These are phyloP conservation scores for Lathyrus aphaca DNA, from an alignment of 306 rosid species.

Conservation along the genomic window DNA sequence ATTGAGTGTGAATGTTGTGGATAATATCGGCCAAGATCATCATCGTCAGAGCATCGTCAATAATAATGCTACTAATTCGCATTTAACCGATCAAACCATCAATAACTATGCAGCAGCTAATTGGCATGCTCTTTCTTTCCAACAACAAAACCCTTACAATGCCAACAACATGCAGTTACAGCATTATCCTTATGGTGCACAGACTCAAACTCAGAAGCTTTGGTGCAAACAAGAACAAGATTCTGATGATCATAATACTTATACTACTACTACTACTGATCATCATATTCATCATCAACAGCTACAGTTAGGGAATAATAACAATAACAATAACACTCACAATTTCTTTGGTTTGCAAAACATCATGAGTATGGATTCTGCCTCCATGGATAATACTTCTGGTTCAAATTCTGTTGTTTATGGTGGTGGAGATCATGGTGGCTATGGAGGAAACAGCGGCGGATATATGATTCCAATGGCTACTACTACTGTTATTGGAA, in stretches of 20 bases:
- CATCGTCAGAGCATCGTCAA: constrained; percentile 3
- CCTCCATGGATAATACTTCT: constrained; percentile 71
- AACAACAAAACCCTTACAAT: constrained; percentile 47
- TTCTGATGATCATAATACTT: constrained; percentile 33
- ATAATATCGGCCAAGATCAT: constrained; percentile 14
- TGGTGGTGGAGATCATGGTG: constrained; percentile 34
- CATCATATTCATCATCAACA: constrained; percentile 41
- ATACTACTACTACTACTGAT: constrained; percentile 26
- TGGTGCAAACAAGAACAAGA: constrained; percentile 89
- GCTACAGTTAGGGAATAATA: constrained; percentile 48
- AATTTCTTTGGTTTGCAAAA: constrained; percentile 58
- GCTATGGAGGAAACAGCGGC: constrained; percentile 33
- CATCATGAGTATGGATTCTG: constrained; percentile 55
- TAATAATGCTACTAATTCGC: constrained; percentile 31
- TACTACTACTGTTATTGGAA: constrained; percentile 10
- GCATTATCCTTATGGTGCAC: constrained; percentile 47
- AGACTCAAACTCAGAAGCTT: constrained; percentile 43
- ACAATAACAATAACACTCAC: constrained; percentile 40
- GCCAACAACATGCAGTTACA: constrained; percentile 29
- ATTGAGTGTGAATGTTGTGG: constrained; percentile 31
- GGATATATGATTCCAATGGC: constrained; percentile 59
- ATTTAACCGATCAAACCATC: constrained; percentile 40
- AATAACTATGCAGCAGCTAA: constrained; percentile 25
- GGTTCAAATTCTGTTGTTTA: constrained; percentile 49
- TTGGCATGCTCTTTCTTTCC: constrained; percentile 71